Evolutionary conservation across 345 rosid genomes (phyloP), one percentile per base, ranked within the genome.

Genomic region (Gossypium stocksii): DNA sequence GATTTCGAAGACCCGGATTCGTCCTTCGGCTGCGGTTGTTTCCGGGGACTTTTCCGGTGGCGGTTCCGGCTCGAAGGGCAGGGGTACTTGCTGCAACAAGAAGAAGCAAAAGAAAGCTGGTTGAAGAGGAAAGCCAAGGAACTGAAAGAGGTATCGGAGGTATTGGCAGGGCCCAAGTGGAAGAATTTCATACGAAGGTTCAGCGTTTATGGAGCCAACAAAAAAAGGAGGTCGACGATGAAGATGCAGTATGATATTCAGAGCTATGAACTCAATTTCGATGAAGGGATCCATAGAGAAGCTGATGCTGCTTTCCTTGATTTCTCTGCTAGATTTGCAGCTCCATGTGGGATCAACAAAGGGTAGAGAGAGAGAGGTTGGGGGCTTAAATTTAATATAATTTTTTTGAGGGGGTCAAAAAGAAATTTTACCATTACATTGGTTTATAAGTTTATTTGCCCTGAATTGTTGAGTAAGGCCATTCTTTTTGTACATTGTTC

Each of bases 251-350:
- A 90, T 10, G 98, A 91, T 84, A 23, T 86, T 60, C 78, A 45
- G 63, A 88, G 88, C 78, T 89, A 93, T 67, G 87, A 84, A 19
- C 88, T 91, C n/a, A 91, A 93, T 70, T 91, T 93, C 59, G 95
- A 93, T 25, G 87, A 87, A 60, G 93, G 89, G 38, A 72, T 74
- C 11, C 60, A 74, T 7, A 71, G 71, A 20, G 81, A 74, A 49
- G 63, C 4, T 9, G 66, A 27, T 6, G 77, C 80, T 9, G 41
- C 16, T 15, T 72, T 58, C 27, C 76, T 73, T 70, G 75, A 44
- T 74, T 87, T 87, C 43, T 82, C 83, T 25, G 77, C 80, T 54
- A 81, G 91, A 71, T 84, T 65, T 81, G 82, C 83, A n/a, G 75
- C 81, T 59, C 78, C 87, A 7, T 74, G 66, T 34, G 75, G 71